Percentiles rank a stretch among this genome's conserved stretches.
Conservation (phyloP, 805 yeast species). For the Ogataea naganishii region DNA sequence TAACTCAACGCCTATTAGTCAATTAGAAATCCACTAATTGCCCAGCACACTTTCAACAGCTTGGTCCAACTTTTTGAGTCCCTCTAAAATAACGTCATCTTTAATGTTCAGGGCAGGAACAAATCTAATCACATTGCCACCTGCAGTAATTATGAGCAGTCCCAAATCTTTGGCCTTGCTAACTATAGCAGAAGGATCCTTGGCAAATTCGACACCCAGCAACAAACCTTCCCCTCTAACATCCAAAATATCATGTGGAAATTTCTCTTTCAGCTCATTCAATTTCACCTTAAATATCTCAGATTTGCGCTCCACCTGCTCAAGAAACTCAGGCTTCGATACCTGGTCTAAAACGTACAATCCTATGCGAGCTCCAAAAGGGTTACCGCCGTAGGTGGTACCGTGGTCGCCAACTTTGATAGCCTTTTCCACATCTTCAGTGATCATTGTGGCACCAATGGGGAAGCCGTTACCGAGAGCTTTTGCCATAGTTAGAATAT, state of each 20-base stretch:
- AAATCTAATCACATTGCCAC: conserved; percentile 81
- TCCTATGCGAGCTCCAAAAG: conserved; percentile 80
- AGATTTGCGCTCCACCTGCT: conserved; percentile 52
- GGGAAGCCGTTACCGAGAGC: conserved; percentile 97
- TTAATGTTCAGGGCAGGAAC: conserved; percentile 89
- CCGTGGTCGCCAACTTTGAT: conserved; percentile 94
- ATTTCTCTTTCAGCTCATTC: conserved; percentile 38
- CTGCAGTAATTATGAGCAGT: conserved; percentile 81
- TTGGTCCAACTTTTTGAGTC: conserved; percentile 58
- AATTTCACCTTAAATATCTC: conserved; percentile 45
- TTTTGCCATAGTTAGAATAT: conserved; percentile 88
- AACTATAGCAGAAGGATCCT: conserved; percentile 58
- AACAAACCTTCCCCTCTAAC: conserved; percentile 86
- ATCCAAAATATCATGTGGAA: conserved; percentile 54
- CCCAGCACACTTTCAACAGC: conserved; percentile 37
- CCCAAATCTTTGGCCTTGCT: conserved; percentile 70
- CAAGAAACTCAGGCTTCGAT: conserved; percentile 50
- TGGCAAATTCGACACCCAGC: conserved; percentile 70
- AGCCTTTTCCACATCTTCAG: conserved; percentile 64
- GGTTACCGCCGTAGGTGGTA: conserved; percentile 96
- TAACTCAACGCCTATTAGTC: no score
- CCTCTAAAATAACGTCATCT: conserved; percentile 58
- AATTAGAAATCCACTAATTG: no score
- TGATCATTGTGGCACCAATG: conserved; percentile 86
- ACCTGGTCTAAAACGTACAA: conserved; percentile 65